phyloP scores from a whole-genome alignment of 371 early-diverging fungal genomes.

The Batkoa obscura region DNA sequence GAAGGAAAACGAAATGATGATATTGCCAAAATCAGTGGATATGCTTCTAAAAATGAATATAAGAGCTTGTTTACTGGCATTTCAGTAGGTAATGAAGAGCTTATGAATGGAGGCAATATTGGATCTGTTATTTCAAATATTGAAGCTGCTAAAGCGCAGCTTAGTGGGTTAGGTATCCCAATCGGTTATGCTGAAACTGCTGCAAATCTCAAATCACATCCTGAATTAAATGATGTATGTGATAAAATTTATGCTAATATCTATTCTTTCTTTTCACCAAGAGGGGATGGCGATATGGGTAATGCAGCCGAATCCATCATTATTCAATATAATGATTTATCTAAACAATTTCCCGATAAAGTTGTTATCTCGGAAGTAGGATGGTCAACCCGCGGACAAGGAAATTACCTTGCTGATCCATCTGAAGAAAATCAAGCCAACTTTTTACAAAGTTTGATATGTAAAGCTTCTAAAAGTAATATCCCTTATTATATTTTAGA shows the following conservation, averaged over 20 bases:
- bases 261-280: neutral
- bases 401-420: neutral
- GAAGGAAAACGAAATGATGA: neutral
- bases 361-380: neutral
- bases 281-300: neutral
- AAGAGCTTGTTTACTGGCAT: neutral
- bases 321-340: neutral
- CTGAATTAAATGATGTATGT: neutral
- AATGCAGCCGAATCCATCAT: neutral
- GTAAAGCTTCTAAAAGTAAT: neutral
- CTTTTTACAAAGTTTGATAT: neutral
- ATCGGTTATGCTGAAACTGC: neutral
- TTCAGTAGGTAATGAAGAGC: slow-evolving; percentile 4
- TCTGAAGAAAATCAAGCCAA: neutral
- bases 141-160: neutral
- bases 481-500: neutral
- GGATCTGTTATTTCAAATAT: neutral
- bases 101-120: neutral
- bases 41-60: neutral
- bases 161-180: neutral
- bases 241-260: neutral
- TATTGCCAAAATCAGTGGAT: neutral
- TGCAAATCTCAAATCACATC: neutral
- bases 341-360: neutral
- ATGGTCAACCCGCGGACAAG: neutral